Evolutionary conservation across 352 stramenopile genomes (phyloP).

Genomic region (Pythium aquatile): DNA sequence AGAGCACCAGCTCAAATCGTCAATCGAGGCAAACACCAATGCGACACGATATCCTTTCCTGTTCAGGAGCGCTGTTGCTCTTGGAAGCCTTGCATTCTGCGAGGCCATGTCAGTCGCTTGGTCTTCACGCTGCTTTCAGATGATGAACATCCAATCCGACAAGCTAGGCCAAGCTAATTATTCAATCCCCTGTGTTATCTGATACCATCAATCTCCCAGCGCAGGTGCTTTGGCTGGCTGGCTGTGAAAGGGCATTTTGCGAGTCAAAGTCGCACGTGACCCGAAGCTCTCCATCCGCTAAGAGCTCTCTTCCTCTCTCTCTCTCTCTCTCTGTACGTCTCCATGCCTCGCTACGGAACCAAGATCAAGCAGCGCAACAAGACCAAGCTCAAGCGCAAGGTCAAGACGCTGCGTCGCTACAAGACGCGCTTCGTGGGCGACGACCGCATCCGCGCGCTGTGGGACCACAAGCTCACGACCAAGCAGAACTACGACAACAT

Average conservation of each 20-base stretch:
- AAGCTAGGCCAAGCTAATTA: background rate
- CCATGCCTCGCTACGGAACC: slow-evolving; percentile 47
- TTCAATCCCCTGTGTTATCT: background rate
- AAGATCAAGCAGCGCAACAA: slow-evolving; percentile 71
- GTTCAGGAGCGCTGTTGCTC: no score
- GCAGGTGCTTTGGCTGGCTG: slow-evolving; percentile 13
- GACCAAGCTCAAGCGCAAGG: slow-evolving; percentile 60
- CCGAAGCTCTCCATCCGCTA: background rate
- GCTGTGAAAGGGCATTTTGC: slow-evolving; percentile 18
- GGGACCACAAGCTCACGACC: slow-evolving; percentile 78
- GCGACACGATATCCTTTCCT: no score
- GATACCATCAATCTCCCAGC: background rate
- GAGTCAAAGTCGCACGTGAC: background rate
- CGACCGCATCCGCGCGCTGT: slow-evolving; percentile 64
- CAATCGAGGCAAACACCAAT: no score
- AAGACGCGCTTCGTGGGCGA: slow-evolving; percentile 75
- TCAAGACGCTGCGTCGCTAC: slow-evolving; percentile 74
- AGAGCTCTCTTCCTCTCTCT: background rate
- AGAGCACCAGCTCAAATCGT: no score
- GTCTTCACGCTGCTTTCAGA: no score
- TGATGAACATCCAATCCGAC: background rate
- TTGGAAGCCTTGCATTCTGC: no score
- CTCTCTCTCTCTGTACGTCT: background rate
- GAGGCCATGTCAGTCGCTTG: no score
- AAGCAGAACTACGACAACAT: slow-evolving; percentile 81